phyloP scores from a whole-genome alignment of 2,329 filamentous ascomycete genomes.

The Hypoxylon sp. region DNA sequence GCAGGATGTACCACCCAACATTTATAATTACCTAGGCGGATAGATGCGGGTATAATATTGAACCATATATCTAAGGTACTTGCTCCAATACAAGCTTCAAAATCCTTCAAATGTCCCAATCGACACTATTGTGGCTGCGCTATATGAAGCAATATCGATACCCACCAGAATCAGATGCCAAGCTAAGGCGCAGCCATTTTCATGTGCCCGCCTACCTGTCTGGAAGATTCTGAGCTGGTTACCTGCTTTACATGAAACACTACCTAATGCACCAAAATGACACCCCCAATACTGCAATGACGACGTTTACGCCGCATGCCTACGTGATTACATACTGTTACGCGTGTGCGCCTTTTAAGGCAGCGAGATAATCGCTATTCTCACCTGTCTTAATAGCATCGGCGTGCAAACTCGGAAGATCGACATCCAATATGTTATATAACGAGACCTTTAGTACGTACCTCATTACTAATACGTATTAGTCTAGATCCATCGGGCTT shows the following conservation, averaged over 20 bases:
- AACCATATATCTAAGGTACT: neutral
- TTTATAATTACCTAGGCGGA: neutral
- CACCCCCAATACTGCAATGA: conserved; percentile 6
- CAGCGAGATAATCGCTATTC: neutral
- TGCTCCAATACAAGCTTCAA: neutral
- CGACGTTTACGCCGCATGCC: neutral
- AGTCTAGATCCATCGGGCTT: conserved; percentile 9
- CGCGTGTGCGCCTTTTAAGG: neutral
- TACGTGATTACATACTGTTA: neutral
- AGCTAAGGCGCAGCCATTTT: conserved; percentile 8
- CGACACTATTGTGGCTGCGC: neutral
- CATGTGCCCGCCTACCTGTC: neutral
- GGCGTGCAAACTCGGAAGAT: neutral
- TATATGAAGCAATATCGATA: neutral
- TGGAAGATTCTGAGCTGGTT: conserved; percentile 18
- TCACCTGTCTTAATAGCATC: neutral
- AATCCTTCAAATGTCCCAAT: conserved; percentile 3
- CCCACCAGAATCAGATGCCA: conserved; percentile 7
- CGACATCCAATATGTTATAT: neutral
- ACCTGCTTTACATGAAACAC: conserved; percentile 13
- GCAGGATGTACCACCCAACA: too few species aligned
- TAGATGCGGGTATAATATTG: neutral
- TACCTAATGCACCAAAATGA: neutral
- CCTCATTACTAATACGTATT: neutral
- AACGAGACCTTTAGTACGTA: neutral